phyloP scores from a whole-genome alignment of 768 basidiomycete genomes.

The Podaxis sp. region DNA sequence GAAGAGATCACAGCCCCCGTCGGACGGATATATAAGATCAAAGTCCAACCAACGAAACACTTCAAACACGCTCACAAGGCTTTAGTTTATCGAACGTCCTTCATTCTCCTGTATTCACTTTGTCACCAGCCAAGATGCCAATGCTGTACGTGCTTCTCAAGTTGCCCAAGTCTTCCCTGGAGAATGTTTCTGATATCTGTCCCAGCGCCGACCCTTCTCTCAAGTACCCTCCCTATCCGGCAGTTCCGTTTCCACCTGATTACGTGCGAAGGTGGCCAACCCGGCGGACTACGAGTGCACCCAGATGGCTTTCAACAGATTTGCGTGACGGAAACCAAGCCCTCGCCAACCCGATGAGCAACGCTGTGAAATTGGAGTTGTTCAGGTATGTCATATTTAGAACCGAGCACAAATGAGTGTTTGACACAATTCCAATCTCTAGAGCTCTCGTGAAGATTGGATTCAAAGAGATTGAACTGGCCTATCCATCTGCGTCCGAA shows the following conservation, averaged over 20 bases:
- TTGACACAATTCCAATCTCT: constrained; percentile 34
- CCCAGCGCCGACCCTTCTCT: constrained; percentile 74
- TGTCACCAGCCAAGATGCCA: constrained; percentile 40
- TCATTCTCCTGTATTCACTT: constrained; percentile 7
- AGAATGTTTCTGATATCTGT: constrained; percentile 7
- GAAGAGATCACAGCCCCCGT: background rate
- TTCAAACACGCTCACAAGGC: background rate
- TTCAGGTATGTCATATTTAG: constrained; percentile 43
- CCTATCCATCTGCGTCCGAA: constrained; percentile 95
- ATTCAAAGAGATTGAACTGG: constrained; percentile 95
- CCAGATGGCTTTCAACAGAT: constrained; percentile 98
- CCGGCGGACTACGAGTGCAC: constrained; percentile 70
- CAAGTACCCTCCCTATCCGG: constrained; percentile 87
- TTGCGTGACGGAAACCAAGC: constrained; percentile 97
- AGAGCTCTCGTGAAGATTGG: constrained; percentile 81
- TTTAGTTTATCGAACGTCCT: background rate
- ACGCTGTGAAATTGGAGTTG: constrained; percentile 51
- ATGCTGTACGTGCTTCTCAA: constrained; percentile 51
- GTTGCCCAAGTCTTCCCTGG: background rate
- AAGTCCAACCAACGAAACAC: background rate
- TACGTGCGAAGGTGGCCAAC: constrained; percentile 82
- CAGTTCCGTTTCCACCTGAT: constrained; percentile 42
- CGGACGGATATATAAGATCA: background rate
- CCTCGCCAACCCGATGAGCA: constrained; percentile 95
- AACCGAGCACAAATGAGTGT: constrained; percentile 77